phyloP scores from a whole-genome alignment of 805 yeast genomes.

The Metschnikowia corniflorae region DNA sequence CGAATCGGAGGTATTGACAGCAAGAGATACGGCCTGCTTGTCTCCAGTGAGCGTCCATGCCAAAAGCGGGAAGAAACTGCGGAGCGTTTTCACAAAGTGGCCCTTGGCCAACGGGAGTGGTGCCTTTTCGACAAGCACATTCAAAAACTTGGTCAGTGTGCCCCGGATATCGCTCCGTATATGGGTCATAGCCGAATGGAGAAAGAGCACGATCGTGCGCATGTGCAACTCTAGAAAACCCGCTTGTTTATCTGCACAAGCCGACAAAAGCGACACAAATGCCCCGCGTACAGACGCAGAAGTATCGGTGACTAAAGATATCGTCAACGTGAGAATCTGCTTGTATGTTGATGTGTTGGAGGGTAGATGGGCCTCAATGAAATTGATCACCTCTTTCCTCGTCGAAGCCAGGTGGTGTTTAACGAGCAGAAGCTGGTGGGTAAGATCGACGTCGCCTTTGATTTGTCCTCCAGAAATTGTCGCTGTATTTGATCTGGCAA shows the following conservation, averaged over 20 bases:
- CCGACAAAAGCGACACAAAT: slow-evolving; percentile 44
- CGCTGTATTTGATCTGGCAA: slow-evolving; percentile 20
- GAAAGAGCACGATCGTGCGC: slow-evolving; percentile 59
- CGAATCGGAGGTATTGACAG: slow-evolving; percentile 31
- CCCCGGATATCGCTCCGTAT: slow-evolving; percentile 71
- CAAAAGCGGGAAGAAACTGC: slow-evolving; percentile 62
- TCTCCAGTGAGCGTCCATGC: slow-evolving; percentile 62
- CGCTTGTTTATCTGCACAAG: slow-evolving; percentile 47
- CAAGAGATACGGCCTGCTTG: slow-evolving; percentile 33
- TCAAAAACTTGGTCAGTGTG: slow-evolving; percentile 68
- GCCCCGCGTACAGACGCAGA: slow-evolving; percentile 62
- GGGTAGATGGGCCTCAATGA: slow-evolving; percentile 51
- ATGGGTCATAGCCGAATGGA: slow-evolving; percentile 93
- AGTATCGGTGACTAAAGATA: slow-evolving; percentile 65
- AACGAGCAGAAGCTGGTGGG: slow-evolving; percentile 62
- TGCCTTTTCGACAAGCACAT: slow-evolving; percentile 53
- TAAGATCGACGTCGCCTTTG: slow-evolving; percentile 43
- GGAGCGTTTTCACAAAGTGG: slow-evolving; percentile 67
- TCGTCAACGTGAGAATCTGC: slow-evolving; percentile 52
- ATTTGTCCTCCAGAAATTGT: not conserved
- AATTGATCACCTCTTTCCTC: slow-evolving; percentile 64
- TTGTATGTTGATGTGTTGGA: slow-evolving; percentile 51
- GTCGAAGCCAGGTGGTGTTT: slow-evolving; percentile 72
- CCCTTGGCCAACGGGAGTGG: slow-evolving; percentile 55
- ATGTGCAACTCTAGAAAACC: slow-evolving; percentile 60